A percentile compares a stretch with the other conserved stretches of the same genome.
These are phyloP conservation scores for Podosphaera xanthii DNA, from an alignment of 2,329 filamentous ascomycete species.

Conservation along the genomic window DNA sequence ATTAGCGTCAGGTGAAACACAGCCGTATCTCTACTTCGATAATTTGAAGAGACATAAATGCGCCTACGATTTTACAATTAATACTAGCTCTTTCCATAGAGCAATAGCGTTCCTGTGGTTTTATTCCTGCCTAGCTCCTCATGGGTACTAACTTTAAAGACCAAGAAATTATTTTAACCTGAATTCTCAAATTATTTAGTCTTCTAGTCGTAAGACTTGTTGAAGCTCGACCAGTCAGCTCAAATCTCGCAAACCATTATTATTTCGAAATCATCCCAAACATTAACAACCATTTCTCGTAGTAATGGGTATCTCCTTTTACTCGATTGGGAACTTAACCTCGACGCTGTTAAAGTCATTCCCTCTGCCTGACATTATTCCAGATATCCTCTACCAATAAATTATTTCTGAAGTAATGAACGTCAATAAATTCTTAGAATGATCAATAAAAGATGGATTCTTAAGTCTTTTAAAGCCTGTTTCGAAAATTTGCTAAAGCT, in stretches of 20 bases:
- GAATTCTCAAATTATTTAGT: not conserved
- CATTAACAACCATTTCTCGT: not conserved
- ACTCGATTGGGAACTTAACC: not conserved
- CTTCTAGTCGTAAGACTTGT: not conserved
- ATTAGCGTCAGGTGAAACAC: not conserved
- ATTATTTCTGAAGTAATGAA: too few species aligned
- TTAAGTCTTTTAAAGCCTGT: too few species aligned
- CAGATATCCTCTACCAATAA: too few species aligned
- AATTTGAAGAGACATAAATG: not conserved
- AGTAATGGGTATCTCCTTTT: not conserved
- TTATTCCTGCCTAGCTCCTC: not conserved
- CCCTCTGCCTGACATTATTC: too few species aligned
- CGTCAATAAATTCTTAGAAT: too few species aligned
- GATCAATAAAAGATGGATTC: too few species aligned
- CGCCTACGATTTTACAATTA: not conserved
- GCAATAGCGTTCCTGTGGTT: not conserved
- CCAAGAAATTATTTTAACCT: not conserved
- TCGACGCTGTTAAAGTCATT: not conserved
- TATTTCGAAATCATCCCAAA: not conserved
- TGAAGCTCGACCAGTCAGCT: not conserved
- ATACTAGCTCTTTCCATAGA: not conserved
- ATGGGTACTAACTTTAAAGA: not conserved
- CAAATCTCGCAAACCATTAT: not conserved
- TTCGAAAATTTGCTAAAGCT: too few species aligned
- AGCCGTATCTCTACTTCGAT: not conserved